Conservation (phyloP, 108 stramenopile genomes). For the Nannochloropsis salina region DNA sequence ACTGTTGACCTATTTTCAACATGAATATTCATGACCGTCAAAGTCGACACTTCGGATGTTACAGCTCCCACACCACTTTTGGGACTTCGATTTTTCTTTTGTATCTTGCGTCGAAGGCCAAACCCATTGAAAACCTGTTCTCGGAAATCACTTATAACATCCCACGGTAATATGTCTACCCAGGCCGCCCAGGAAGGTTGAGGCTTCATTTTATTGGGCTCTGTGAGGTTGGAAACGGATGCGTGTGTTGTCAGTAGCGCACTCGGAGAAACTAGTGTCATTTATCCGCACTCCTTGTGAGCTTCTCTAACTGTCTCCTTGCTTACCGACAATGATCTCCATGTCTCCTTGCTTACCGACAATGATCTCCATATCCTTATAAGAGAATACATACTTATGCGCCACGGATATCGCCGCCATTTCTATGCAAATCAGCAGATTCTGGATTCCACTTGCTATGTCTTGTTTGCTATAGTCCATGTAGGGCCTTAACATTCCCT, state of each 20-base stretch:
- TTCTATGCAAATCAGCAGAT: conserved; percentile 86
- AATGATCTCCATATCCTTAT: conserved; percentile 20
- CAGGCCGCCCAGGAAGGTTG: neutral
- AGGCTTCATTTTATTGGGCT: neutral
- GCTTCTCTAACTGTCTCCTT: neutral
- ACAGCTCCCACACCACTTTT: too few relatives aligned
- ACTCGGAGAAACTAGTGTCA: too few relatives aligned
- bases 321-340: conserved; percentile 13
- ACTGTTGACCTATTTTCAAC: too few relatives aligned
- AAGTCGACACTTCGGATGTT: too few relatives aligned
- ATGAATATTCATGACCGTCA: too few relatives aligned
- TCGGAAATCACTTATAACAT: neutral
- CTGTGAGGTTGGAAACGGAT: neutral
- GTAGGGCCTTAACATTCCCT: neutral
- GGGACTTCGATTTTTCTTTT: neutral
- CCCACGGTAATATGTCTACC: neutral
- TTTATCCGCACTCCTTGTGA: too few relatives aligned
- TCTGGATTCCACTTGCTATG: conserved; percentile 81
- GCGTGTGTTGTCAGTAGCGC: too few relatives aligned
- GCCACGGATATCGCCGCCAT: conserved; percentile 56
- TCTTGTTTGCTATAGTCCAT: conserved; percentile 58
- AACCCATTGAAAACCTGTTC: conserved; percentile 2
- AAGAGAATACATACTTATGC: neutral
- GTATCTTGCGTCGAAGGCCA: neutral
- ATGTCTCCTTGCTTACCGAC: conserved; percentile 12